phyloP scores from a whole-genome alignment of 2,329 filamentous ascomycete genomes.

The Diplodia scrobiculata region DNA sequence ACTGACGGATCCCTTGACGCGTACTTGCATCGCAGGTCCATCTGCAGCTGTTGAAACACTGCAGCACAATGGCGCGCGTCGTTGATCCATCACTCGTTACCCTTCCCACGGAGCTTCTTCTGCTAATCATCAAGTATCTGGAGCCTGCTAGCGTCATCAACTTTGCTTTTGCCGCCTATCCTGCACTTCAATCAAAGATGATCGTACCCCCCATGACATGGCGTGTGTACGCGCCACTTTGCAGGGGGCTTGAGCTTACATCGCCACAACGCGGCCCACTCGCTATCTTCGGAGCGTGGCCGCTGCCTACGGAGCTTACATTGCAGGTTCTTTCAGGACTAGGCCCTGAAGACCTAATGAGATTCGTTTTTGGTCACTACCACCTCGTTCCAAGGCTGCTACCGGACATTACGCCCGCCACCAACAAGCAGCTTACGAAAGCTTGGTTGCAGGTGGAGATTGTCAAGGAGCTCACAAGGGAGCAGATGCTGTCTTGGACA shows the following conservation, averaged over 20 bases:
- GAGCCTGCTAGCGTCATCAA: conserved; percentile 48
- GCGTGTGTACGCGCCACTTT: conserved; percentile 24
- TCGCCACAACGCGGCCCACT: conserved; percentile 6
- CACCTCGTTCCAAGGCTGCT: conserved; percentile 9
- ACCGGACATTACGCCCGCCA: conserved; percentile 10
- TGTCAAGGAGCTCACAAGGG: conserved; percentile 14
- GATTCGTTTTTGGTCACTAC: conserved; percentile 36
- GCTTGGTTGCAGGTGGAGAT: conserved; percentile 28
- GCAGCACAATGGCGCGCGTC: not conserved
- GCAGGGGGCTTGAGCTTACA: conserved; percentile 32
- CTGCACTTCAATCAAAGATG: conserved; percentile 46
- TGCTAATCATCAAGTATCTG: conserved; percentile 50
- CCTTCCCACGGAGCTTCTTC: conserved; percentile 52
- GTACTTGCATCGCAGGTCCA: not conserved
- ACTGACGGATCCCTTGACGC: not conserved
- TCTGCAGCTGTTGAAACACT: not conserved
- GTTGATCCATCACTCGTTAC: conserved; percentile 23
- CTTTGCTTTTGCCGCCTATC: conserved; percentile 52
- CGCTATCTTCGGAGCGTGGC: conserved; percentile 25
- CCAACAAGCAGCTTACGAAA: conserved; percentile 22
- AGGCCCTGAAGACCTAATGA: conserved; percentile 37
- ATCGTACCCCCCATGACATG: conserved; percentile 39
- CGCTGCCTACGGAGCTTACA: conserved; percentile 42
- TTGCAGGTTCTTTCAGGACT: conserved; percentile 40
- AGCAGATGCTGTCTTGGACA: conserved; percentile 10